phyloP scores from a whole-genome alignment of 2,329 filamentous ascomycete genomes.

The Diaporthe eres region DNA sequence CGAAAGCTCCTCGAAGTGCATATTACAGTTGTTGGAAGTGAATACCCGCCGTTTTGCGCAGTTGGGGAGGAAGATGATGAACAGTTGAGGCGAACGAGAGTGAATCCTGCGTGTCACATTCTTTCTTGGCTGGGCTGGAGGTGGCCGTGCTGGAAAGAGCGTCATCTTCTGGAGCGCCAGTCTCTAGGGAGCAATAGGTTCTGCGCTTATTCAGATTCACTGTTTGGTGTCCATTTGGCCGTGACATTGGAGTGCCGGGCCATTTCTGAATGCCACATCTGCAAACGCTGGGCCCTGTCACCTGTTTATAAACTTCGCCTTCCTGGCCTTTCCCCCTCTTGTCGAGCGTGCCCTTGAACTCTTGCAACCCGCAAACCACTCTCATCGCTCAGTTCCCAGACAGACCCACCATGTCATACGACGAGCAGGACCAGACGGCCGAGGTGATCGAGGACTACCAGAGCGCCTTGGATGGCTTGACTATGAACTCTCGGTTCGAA shows the following conservation, averaged over 20 bases:
- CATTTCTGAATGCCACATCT: slow-evolving; percentile 27
- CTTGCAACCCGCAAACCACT: slow-evolving; percentile 13
- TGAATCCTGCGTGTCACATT: slow-evolving; percentile 33
- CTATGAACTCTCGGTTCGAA: slow-evolving; percentile 91
- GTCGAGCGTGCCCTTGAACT: slow-evolving; percentile 31
- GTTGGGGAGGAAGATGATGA: slow-evolving; percentile 30
- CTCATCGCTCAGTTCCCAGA: slow-evolving; percentile 1
- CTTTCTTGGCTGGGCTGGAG: slow-evolving; percentile 36
- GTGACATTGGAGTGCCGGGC: slow-evolving; percentile 29
- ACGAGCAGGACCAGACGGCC: slow-evolving; percentile 70
- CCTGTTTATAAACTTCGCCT: slow-evolving; percentile 6
- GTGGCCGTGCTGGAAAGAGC: slow-evolving; percentile 35
- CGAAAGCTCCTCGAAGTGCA: background rate
- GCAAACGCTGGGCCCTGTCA: slow-evolving; percentile 27
- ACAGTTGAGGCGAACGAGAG: slow-evolving; percentile 23
- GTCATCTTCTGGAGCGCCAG: slow-evolving; percentile 17
- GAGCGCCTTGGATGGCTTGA: slow-evolving; percentile 91
- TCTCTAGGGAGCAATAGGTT: slow-evolving; percentile 35
- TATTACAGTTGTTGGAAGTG: background rate
- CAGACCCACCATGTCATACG: slow-evolving; percentile 61
- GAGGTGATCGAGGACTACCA: slow-evolving; percentile 97
- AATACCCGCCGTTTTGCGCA: background rate
- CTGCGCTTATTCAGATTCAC: slow-evolving; percentile 34
- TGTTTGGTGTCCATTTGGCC: slow-evolving; percentile 35
- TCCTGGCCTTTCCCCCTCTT: slow-evolving; percentile 12